Conservation (phyloP, 129 eudicot genomes). For the Flaveria brownii region DNA sequence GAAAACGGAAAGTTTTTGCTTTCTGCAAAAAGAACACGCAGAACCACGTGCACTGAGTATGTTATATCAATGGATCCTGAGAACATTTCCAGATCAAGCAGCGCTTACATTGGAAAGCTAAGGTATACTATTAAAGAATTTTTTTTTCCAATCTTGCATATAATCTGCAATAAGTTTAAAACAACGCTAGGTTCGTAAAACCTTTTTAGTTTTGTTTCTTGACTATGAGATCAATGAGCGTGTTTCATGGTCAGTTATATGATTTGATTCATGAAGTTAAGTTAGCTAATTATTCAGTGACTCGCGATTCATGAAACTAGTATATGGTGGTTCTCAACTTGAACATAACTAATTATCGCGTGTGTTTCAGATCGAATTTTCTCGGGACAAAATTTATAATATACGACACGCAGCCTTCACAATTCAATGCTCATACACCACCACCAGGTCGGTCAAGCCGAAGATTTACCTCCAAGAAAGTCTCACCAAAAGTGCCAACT, state of each 20-base stretch:
- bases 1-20: constrained; percentile 56
- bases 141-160: not conserved
- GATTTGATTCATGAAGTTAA: too few species aligned
- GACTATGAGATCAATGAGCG: not conserved
- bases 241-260: too few species aligned
- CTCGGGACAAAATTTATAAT: constrained; percentile 88
- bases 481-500: constrained; percentile 75
- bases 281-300: too few species aligned
- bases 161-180: not conserved
- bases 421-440: constrained; percentile 44
- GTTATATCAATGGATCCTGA: constrained; percentile 83
- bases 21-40: constrained; percentile 58
- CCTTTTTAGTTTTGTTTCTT: not conserved
- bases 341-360: not conserved
- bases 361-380: constrained; percentile 67
- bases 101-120: constrained; percentile 80
- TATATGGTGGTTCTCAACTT: too few species aligned
- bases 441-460: constrained; percentile 66
- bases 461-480: constrained; percentile 68
- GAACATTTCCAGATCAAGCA: constrained; percentile 85
- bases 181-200: not conserved
- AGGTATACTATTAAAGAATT: constrained; percentile 41
- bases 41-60: constrained; percentile 88
- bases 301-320: not conserved
- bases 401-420: constrained; percentile 86